These are phyloP conservation scores for Akanthomyces lecanii DNA, from an alignment of 2,329 filamentous ascomycete species.

Conservation along the genomic window DNA sequence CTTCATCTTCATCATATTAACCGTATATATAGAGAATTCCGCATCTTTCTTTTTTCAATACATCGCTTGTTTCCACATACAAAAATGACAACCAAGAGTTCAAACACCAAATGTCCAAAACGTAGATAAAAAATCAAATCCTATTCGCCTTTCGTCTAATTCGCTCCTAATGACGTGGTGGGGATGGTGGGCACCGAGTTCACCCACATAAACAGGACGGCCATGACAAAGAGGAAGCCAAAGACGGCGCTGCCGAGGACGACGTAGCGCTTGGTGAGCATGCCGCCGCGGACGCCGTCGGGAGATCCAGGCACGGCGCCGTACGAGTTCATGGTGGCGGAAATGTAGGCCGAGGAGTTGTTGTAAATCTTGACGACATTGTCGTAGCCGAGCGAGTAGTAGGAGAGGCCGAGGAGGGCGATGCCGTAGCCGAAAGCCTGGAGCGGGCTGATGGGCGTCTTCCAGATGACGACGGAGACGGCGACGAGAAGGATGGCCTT, in stretches of 20 bases:
- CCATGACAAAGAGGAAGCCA: constrained; percentile 25
- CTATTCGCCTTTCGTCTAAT: background rate
- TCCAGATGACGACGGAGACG: constrained; percentile 73
- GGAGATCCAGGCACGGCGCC: constrained; percentile 17
- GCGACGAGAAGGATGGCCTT: constrained; percentile 83
- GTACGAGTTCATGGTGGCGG: constrained; percentile 22
- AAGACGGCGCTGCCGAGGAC: constrained; percentile 25
- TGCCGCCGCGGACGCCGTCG: constrained; percentile 18
- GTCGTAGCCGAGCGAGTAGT: constrained; percentile 44
- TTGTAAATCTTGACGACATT: constrained; percentile 27
- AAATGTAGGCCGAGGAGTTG: constrained; percentile 24
- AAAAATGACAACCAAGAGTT: constrained; percentile 4
- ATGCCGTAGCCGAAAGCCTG: constrained; percentile 77
- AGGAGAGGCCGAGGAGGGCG: constrained; percentile 50
- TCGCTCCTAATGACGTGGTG: background rate
- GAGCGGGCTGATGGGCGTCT: constrained; percentile 63
- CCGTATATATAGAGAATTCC: background rate
- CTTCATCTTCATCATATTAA: constrained; percentile 6
- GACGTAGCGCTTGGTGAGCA: constrained; percentile 19
- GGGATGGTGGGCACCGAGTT: constrained; percentile 6
- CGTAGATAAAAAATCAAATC: background rate
- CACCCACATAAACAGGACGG: constrained; percentile 16
- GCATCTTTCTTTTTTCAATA: constrained; percentile 4
- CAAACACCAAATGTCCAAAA: constrained; percentile 7
- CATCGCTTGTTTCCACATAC: constrained; percentile 15